Evolutionary conservation across 106 monocot genomes (phyloP).

Genomic region (Narthecium ossifragum): DNA sequence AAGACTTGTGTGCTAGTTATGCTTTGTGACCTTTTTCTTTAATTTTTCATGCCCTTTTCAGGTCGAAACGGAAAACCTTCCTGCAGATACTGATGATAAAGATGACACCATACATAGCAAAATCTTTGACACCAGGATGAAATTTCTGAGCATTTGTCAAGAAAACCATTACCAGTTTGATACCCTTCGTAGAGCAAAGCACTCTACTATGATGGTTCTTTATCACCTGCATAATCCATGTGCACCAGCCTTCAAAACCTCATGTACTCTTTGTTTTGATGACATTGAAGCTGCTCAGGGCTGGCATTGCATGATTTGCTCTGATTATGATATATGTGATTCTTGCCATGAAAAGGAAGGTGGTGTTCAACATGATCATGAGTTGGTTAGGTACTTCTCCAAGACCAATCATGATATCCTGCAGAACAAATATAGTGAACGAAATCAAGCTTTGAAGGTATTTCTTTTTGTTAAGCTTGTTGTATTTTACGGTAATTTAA

Average conservation of each 20-base stretch:
- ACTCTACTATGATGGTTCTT: constrained; percentile 75
- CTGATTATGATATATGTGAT: constrained; percentile 23
- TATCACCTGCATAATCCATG: constrained; percentile 35
- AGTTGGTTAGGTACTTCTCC: constrained; percentile 8
- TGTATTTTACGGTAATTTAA: too few species aligned
- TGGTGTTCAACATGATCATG: constrained; percentile 15
- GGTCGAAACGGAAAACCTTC: constrained; percentile 21
- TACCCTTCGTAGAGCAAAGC: constrained; percentile 55
- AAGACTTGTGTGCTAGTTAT: not conserved
- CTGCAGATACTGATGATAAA: constrained; percentile 25
- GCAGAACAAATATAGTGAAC: not conserved
- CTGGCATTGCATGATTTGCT: constrained; percentile 29
- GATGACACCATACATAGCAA: constrained; percentile 31
- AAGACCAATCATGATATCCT: not conserved
- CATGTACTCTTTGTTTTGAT: constrained; percentile 8
- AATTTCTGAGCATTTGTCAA: constrained; percentile 39
- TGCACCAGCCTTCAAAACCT: constrained; percentile 6
- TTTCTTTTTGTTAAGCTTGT: constrained; percentile 3
- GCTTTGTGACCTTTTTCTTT: not conserved
- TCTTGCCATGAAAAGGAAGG: constrained; percentile 24
- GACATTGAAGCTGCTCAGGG: constrained; percentile 14
- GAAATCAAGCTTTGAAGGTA: constrained; percentile 10
- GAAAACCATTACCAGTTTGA: constrained; percentile 51
- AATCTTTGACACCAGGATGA: constrained; percentile 38
- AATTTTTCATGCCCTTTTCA: constrained; percentile 15